These are phyloP conservation scores for peach (Prunus persica) DNA, from an alignment of 306 rosid species.

Conservation along the genomic window Prunus_persica_NCBIv2 NC_034009.1:8914001-8914500, in stretches of 20 bases:
- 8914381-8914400: no score
- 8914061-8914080: not conserved
- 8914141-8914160: not conserved
- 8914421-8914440: no score
- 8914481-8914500: no score
- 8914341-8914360: not conserved
- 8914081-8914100: not conserved
- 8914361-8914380: no score
- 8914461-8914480: no score
- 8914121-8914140: not conserved
- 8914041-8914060: not conserved
- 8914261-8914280: not conserved
- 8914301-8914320: not conserved
- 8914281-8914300: not conserved
- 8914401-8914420: no score
- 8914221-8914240: not conserved
- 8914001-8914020: constrained; percentile 14
- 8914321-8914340: not conserved
- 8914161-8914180: not conserved
- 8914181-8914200: no score
- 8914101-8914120: not conserved
- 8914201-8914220: no score
- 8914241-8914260: not conserved
- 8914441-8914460: no score
- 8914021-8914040: constrained; percentile 2